phyloP scores from a whole-genome alignment of 139 green algal species.

The Chlorella sp. region DNA sequence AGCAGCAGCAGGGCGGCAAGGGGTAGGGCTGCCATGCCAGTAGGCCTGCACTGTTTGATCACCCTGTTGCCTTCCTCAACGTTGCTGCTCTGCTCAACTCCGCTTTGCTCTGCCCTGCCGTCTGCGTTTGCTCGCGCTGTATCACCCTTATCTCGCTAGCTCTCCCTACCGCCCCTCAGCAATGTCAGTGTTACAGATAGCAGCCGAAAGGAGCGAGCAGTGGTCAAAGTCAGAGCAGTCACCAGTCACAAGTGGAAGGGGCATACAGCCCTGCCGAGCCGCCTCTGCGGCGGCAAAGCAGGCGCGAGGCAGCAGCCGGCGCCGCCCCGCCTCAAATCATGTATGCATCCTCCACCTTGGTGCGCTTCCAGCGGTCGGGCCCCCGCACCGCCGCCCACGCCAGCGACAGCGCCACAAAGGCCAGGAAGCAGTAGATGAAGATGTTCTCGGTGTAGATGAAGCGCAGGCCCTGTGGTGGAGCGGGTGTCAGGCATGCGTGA shows the following conservation, averaged over 20 bases:
- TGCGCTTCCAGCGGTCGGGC: conserved; percentile 61
- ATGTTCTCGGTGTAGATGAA: conserved; percentile 88
- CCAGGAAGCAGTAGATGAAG: conserved; percentile 72
- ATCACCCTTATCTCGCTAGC: neutral
- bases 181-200: neutral
- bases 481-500: neutral
- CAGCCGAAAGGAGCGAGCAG: neutral
- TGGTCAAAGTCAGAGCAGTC: neutral
- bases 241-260: neutral
- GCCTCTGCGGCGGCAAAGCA: neutral
- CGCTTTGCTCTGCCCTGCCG: neutral
- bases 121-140: neutral
- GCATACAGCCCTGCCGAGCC: neutral
- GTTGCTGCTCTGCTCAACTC: neutral
- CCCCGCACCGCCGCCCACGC: conserved; percentile 51
- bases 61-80: too few relatives aligned
- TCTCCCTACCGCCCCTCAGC: neutral
- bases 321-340: neutral
- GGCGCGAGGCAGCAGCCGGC: neutral
- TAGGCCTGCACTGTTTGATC: too few relatives aligned
- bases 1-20: neutral
- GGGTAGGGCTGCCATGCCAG: too few relatives aligned
- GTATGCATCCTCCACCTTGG: conserved; percentile 65
- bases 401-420: conserved; percentile 55
- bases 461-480: conserved; percentile 64